phyloP scores from a whole-genome alignment of 176 grass and related monocot genomes.

The Eragrostis nindensis region DNA sequence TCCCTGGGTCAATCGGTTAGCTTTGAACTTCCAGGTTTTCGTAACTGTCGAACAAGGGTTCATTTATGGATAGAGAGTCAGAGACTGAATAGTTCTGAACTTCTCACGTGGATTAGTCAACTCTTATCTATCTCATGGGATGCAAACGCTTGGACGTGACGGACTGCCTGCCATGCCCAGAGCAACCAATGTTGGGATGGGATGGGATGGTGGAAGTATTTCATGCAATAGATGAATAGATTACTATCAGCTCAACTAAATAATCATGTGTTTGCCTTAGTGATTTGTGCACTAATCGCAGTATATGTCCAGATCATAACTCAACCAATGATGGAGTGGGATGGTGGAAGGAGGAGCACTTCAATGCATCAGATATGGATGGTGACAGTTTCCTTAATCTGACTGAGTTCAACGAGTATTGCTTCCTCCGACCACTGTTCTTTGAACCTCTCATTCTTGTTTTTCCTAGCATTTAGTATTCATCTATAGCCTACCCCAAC shows the following conservation, averaged over 20 bases:
- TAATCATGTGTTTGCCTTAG: slow-evolving; percentile 3
- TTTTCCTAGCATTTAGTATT: slow-evolving; percentile 32
- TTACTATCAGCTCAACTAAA: background rate
- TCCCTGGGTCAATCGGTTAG: background rate
- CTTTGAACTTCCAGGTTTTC: background rate
- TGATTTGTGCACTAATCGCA: slow-evolving; percentile 27
- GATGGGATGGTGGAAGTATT: background rate
- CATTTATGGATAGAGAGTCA: background rate
- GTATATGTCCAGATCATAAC: slow-evolving; percentile 69
- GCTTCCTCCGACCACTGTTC: slow-evolving; percentile 14
- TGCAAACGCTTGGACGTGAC: background rate
- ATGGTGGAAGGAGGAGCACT: slow-evolving; percentile 96
- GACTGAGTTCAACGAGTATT: slow-evolving; percentile 90
- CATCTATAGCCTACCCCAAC: too few species aligned
- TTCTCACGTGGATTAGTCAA: background rate
- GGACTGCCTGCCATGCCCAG: background rate
- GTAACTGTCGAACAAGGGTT: slow-evolving; percentile 7
- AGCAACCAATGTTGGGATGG: background rate
- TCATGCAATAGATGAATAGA: background rate
- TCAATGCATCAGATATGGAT: slow-evolving; percentile 78
- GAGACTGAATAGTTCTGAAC: slow-evolving; percentile 30
- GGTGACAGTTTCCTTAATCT: slow-evolving; percentile 79
- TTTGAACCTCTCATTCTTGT: slow-evolving; percentile 23
- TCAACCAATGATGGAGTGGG: slow-evolving; percentile 73
- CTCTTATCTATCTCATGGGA: background rate